Base-by-base conservation (phyloP, 2,329 filamentous ascomycete genomes). In the Colletotrichum chlorophyti region DNA sequence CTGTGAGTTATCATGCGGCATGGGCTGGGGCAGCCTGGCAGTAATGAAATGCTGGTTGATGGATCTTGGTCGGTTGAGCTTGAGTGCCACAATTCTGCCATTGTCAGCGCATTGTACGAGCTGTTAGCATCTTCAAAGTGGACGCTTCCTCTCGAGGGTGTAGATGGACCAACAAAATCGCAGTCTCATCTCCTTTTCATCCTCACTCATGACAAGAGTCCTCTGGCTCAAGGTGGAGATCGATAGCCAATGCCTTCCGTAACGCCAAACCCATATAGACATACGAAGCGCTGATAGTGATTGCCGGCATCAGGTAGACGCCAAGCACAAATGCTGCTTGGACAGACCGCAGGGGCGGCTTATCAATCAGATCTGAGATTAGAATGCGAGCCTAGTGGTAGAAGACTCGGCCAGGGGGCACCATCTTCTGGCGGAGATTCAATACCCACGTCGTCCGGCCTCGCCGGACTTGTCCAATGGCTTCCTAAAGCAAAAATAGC, bases 231-330 rank as follows among this genome's bases (percentile, higher is more conserved):
- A 66, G 64, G 46, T 71, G 69, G 0, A 71, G 60, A 19, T 68
- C 69, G 27, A 68, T 60, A 10, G 66, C 66, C 24, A 71, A 26
- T 0, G 69, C 68, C 24, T 70, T 71, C 5, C 69, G 54, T 10
- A 71, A 41, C 2, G 67, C 68, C 6, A 71, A 23, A 1, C 69
- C 69, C 63, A 71, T 67, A 37, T 70, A 71, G 8, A 71, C 58
- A 23, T 71, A 69, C 0, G 72, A 73, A 3, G 70, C 69, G 6
- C 69, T 70, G 40, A 73, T 67, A 0, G 72, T 69, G 45, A 65
- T 72, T 10, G 68, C 62, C 1, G 72, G 72, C 64, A 75, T 64
- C 2, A 73, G 58, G 37, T 74, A 74, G 6, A 74, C 70, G 1
- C 71, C 70, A 5, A 75, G 29, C 2, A 74, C 49, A 14, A 69